A percentile compares a stretch with the other conserved stretches of the same genome.
Evolutionary conservation across 345 rosid genomes (phyloP).

Genomic region (Cardamine resedifolia): DNA sequence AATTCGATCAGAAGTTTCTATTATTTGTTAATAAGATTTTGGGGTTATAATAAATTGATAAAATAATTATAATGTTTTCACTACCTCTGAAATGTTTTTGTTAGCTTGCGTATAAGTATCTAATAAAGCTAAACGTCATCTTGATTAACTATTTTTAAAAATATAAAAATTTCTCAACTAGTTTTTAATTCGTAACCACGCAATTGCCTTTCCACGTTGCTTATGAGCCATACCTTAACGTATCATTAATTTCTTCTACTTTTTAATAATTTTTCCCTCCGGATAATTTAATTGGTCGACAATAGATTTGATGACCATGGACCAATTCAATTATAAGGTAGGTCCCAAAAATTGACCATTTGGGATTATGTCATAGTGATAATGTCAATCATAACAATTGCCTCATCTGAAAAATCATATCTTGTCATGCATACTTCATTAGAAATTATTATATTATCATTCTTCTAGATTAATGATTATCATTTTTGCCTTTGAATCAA

Average conservation of each 20-base stretch:
- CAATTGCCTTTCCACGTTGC: conserved; percentile 1
- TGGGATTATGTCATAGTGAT: background rate
- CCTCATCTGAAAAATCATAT: background rate
- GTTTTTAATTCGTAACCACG: background rate
- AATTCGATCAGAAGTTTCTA: background rate
- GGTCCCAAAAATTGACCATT: conserved; percentile 31
- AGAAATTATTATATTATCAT: background rate
- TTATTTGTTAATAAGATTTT: background rate
- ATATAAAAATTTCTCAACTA: background rate
- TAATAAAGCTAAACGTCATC: background rate
- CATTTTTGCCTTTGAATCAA: background rate
- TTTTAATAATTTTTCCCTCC: background rate
- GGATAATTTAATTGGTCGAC: conserved; percentile 2
- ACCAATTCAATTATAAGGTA: background rate
- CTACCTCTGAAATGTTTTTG: background rate
- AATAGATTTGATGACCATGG: conserved; percentile 14
- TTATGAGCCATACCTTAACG: background rate
- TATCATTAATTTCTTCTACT: background rate
- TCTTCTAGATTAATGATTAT: background rate
- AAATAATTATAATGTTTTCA: background rate
- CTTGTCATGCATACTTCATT: background rate
- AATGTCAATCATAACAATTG: background rate
- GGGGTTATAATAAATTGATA: too few relatives aligned
- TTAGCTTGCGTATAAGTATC: conserved; percentile 1
- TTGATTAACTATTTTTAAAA: background rate